Evolutionary conservation across 768 basidiomycete genomes (phyloP).

Genomic region (Boletales sp.): DNA sequence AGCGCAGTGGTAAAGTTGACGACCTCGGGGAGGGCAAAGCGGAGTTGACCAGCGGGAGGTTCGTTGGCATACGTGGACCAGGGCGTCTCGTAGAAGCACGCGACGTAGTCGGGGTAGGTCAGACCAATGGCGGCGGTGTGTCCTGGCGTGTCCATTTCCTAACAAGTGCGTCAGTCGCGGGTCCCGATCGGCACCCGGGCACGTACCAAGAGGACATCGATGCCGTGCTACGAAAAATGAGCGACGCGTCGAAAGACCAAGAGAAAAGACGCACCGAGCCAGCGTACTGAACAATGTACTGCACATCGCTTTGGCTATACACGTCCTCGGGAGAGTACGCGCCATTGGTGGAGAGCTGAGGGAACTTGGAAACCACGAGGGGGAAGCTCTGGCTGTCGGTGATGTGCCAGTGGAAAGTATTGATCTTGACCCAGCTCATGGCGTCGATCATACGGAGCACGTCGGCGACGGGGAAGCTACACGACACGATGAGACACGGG

Average conservation of each 20-base stretch:
- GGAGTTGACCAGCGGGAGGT: conserved; percentile 81
- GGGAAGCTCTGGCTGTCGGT: conserved; percentile 83
- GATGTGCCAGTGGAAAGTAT: conserved; percentile 82
- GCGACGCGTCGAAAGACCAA: not conserved
- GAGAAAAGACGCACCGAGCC: conserved; percentile 51
- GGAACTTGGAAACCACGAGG: conserved; percentile 56
- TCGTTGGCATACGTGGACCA: conserved; percentile 65
- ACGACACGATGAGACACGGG: not conserved
- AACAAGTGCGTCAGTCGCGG: not conserved
- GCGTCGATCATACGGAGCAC: conserved; percentile 46
- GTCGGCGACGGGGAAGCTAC: conserved; percentile 37
- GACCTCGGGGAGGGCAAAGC: conserved; percentile 59
- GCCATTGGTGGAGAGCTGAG: conserved; percentile 57
- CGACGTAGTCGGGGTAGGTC: conserved; percentile 71
- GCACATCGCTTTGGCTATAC: conserved; percentile 56
- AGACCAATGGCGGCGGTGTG: conserved; percentile 66
- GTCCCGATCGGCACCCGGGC: not conserved
- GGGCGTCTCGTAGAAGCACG: conserved; percentile 55
- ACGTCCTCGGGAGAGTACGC: conserved; percentile 58
- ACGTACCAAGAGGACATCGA: conserved; percentile 59
- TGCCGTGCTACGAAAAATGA: conserved; percentile 49
- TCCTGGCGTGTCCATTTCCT: conserved; percentile 85
- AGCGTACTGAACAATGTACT: conserved; percentile 63
- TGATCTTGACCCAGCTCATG: conserved; percentile 56
- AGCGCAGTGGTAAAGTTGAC: conserved; percentile 56